These are phyloP conservation scores for Licmophora abbreviata DNA, from an alignment of 108 stramenopile genomes.

Conservation along the genomic window DNA sequence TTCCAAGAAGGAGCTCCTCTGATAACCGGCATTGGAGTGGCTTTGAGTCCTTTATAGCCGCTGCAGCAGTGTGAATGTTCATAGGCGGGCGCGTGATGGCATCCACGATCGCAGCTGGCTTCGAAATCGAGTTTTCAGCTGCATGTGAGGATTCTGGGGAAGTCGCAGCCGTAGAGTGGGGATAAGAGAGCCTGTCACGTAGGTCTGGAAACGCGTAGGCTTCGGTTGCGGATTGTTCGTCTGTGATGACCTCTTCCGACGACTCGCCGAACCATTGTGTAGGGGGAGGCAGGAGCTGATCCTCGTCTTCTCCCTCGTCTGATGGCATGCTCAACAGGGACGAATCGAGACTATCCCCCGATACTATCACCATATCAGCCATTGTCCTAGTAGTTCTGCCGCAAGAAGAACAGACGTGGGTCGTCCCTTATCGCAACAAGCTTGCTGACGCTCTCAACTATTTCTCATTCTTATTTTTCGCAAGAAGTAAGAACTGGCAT, in stretches of 20 bases:
- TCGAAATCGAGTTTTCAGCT: neutral
- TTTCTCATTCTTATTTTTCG: too few relatives aligned
- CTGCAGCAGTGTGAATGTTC: neutral
- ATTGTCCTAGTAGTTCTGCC: too few relatives aligned
- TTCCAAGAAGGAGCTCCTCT: constrained; percentile 24
- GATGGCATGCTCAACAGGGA: too few relatives aligned
- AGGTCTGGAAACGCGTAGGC: neutral
- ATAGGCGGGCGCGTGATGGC: too few relatives aligned
- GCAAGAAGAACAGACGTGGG: too few relatives aligned
- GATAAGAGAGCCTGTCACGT: neutral
- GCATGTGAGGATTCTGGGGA: neutral
- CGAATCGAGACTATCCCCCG: too few relatives aligned
- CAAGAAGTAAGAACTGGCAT: too few relatives aligned
- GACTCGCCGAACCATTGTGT: neutral
- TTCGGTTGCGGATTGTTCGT: neutral
- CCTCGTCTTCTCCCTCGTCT: constrained; percentile 2
- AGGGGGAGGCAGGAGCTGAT: neutral
- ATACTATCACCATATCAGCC: too few relatives aligned
- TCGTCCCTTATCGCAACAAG: too few relatives aligned
- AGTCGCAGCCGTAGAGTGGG: neutral
- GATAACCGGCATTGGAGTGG: neutral
- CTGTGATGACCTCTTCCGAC: neutral
- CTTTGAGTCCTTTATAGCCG: neutral
- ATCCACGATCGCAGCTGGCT: too few relatives aligned
- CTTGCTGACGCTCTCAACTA: too few relatives aligned